Percentiles rank a stretch among this genome's conserved stretches.
phyloP scores from a whole-genome alignment of 1,284 basidiomycete species.

The Leccinum proximum region DNA sequence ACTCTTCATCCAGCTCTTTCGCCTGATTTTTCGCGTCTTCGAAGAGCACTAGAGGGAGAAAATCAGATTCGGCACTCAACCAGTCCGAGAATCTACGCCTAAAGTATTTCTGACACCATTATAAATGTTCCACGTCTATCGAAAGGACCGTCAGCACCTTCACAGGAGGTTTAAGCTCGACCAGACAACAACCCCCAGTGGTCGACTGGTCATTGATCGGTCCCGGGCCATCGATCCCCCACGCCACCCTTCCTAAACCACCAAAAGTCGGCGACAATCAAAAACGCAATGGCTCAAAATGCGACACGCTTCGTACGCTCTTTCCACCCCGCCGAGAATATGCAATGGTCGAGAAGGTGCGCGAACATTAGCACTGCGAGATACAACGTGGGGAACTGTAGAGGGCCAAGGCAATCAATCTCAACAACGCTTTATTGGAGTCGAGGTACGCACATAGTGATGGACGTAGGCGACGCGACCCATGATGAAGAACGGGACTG shows the following conservation, averaged over 20 bases:
- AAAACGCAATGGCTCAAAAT: slow-evolving; percentile 60
- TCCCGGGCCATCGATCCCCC: slow-evolving; percentile 74
- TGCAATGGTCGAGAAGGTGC: slow-evolving; percentile 90
- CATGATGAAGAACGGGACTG: slow-evolving; percentile 96
- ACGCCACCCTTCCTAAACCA: slow-evolving; percentile 89
- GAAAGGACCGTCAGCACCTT: too few relatives aligned
- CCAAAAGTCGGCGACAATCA: slow-evolving; percentile 81
- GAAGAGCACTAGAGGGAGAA: slow-evolving; percentile 56
- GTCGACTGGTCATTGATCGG: slow-evolving; percentile 55
- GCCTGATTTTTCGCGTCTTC: slow-evolving; percentile 63
- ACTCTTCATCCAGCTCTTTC: slow-evolving; percentile 62
- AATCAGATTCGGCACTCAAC: not conserved
- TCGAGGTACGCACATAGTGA: slow-evolving; percentile 64
- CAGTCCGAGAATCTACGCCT: not conserved
- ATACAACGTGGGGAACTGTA: slow-evolving; percentile 89
- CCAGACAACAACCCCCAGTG: slow-evolving; percentile 68
- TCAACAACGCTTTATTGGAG: not conserved
- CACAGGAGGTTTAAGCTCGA: too few relatives aligned
- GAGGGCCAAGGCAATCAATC: not conserved
- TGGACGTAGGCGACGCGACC: slow-evolving; percentile 91
- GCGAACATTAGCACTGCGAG: slow-evolving; percentile 93
- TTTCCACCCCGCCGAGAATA: slow-evolving; percentile 75
- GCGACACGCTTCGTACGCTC: slow-evolving; percentile 66
- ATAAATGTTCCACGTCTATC: too few relatives aligned
- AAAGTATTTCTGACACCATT: too few relatives aligned